phyloP scores from a whole-genome alignment of 106 monocot species.

The Allium cepa region DNA sequence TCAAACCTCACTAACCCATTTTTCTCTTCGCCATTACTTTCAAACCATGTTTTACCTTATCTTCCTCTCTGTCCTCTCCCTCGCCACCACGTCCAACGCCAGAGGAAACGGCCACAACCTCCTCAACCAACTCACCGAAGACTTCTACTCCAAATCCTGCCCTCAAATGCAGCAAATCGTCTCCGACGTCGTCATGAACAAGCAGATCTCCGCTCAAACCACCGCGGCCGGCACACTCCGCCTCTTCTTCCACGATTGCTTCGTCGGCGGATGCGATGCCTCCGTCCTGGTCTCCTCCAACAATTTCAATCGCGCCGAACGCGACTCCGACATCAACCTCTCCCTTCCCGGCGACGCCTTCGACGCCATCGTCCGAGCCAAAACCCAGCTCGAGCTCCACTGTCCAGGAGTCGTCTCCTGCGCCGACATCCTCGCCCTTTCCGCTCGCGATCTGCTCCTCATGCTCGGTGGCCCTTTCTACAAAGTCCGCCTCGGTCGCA shows the following conservation, averaged over 20 bases:
- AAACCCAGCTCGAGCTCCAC: constrained; percentile 44
- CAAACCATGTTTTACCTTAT: background rate
- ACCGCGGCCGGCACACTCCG: constrained; percentile 50
- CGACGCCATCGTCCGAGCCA: constrained; percentile 55
- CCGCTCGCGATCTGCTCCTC: constrained; percentile 49
- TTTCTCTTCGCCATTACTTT: background rate
- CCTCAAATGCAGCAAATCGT: constrained; percentile 31
- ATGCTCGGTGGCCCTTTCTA: constrained; percentile 68
- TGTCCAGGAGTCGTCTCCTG: constrained; percentile 72
- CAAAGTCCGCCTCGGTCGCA: constrained; percentile 52
- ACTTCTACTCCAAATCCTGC: constrained; percentile 36
- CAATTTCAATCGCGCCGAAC: constrained; percentile 27
- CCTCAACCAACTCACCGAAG: background rate
- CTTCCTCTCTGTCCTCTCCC: background rate
- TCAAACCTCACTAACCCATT: background rate
- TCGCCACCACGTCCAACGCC: background rate
- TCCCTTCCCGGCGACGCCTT: constrained; percentile 68
- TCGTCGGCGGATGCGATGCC: constrained; percentile 65
- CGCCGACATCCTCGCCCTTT: constrained; percentile 55
- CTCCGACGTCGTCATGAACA: constrained; percentile 12
- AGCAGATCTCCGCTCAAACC: constrained; percentile 40
- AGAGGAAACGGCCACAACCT: background rate
- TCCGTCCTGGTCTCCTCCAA: constrained; percentile 51
- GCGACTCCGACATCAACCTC: constrained; percentile 53
- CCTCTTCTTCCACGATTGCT: constrained; percentile 87